These are phyloP conservation scores for Penicillium polonicum DNA, from an alignment of 2,329 filamentous ascomycete species.

Conservation along the genomic window DNA sequence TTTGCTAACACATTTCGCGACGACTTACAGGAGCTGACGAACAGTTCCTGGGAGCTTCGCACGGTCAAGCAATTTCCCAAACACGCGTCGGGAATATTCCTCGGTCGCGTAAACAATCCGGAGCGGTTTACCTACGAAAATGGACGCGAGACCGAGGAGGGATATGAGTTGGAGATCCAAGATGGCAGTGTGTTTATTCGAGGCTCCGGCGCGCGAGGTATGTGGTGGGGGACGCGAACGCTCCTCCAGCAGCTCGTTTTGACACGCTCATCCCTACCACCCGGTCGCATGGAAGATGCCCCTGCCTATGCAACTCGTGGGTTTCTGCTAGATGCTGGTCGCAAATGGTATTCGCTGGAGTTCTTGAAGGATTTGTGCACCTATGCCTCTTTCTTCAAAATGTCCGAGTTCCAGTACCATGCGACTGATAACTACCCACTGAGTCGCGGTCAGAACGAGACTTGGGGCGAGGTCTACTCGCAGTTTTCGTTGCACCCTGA, in stretches of 20 bases:
- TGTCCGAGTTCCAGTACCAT: slow-evolving; percentile 60
- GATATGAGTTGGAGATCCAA: slow-evolving; percentile 47
- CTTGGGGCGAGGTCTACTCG: slow-evolving; percentile 53
- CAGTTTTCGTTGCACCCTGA: slow-evolving; percentile 57
- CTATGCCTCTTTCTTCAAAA: slow-evolving; percentile 62
- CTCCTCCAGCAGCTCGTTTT: slow-evolving; percentile 53
- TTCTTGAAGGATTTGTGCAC: slow-evolving; percentile 59
- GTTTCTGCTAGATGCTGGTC: slow-evolving; percentile 54
- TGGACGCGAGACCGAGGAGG: slow-evolving; percentile 50
- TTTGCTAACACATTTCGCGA: slow-evolving; percentile 50
- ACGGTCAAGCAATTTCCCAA: slow-evolving; percentile 37
- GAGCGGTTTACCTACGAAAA: slow-evolving; percentile 48
- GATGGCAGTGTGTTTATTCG: slow-evolving; percentile 44
- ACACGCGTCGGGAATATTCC: slow-evolving; percentile 43
- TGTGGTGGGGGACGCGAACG: slow-evolving; percentile 59
- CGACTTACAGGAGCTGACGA: slow-evolving; percentile 47
- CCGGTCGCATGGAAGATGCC: slow-evolving; percentile 49
- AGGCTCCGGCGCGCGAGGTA: slow-evolving; percentile 56
- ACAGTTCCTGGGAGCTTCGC: slow-evolving; percentile 44
- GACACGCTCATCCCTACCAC: slow-evolving; percentile 38
- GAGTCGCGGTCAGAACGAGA: slow-evolving; percentile 49
- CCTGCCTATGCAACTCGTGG: slow-evolving; percentile 54
- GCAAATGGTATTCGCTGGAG: slow-evolving; percentile 56
- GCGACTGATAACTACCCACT: slow-evolving; percentile 58
- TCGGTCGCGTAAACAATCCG: slow-evolving; percentile 31